phyloP scores from a whole-genome alignment of 768 basidiomycete species.

The Leccinum subgranulosum region DNA sequence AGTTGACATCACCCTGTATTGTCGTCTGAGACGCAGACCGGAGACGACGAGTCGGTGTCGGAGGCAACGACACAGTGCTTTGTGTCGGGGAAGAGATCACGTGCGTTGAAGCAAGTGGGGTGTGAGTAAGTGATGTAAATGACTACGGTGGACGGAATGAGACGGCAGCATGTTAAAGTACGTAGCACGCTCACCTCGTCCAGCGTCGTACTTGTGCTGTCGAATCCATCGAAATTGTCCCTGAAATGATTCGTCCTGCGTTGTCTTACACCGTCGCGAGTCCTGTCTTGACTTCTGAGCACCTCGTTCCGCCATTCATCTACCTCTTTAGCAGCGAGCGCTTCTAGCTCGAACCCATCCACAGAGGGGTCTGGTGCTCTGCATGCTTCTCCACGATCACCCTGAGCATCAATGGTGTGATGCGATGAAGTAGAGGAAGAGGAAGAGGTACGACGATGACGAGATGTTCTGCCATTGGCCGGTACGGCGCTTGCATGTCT shows the following conservation, averaged over 20 bases:
- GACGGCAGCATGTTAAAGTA: not conserved
- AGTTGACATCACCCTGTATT: not conserved
- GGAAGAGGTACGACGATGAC: conserved; percentile 13
- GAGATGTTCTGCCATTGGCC: conserved; percentile 16
- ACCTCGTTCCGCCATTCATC: conserved; percentile 51
- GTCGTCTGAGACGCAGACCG: conserved; percentile 19
- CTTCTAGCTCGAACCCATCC: conserved; percentile 47
- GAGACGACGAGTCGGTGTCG: conserved; percentile 12
- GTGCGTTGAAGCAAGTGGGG: conserved; percentile 48
- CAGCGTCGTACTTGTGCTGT: conserved; percentile 31
- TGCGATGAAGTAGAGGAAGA: conserved; percentile 9
- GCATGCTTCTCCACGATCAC: not conserved
- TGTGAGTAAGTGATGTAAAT: conserved; percentile 42
- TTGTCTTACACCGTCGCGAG: conserved; percentile 1
- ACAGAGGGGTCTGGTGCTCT: conserved; percentile 13
- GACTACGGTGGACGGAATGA: conserved; percentile 33
- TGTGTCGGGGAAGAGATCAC: conserved; percentile 33
- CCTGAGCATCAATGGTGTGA: conserved; percentile 6
- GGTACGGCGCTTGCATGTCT: conserved; percentile 25
- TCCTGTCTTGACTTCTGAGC: conserved; percentile 27
- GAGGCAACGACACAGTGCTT: conserved; percentile 13
- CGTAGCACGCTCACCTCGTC: conserved; percentile 44
- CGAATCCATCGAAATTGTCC: conserved; percentile 15
- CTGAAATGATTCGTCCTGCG: conserved; percentile 4
- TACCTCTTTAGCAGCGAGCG: conserved; percentile 48